phyloP scores from a whole-genome alignment of 164 flowering plant species.

The Chimonanthus praecox region DNA sequence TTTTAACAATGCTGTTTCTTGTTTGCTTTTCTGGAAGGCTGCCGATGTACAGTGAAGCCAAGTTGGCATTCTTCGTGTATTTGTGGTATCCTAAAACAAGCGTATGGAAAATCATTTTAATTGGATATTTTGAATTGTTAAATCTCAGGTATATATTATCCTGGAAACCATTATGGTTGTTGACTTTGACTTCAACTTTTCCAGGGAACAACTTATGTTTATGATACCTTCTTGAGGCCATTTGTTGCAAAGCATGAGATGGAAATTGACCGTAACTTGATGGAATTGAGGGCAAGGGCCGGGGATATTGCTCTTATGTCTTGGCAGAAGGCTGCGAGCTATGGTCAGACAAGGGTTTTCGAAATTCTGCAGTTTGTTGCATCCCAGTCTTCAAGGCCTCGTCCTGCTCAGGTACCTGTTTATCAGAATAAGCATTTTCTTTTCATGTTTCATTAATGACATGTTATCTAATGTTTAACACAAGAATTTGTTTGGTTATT shows the following conservation, averaged over 20 bases:
- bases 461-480: not conserved
- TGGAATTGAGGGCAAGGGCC: slow-evolving; percentile 75
- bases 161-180: not conserved
- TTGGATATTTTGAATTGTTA: not conserved
- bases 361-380: slow-evolving; percentile 73
- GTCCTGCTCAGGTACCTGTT: slow-evolving; percentile 52
- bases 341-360: slow-evolving; percentile 77
- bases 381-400: slow-evolving; percentile 65
- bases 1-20: not conserved
- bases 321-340: slow-evolving; percentile 77
- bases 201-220: slow-evolving; percentile 92
- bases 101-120: slow-evolving; percentile 25
- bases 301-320: slow-evolving; percentile 67
- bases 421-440: slow-evolving; percentile 13
- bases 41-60: slow-evolving; percentile 97
- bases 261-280: slow-evolving; percentile 84
- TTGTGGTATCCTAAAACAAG: slow-evolving; percentile 91
- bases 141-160: not conserved
- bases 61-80: slow-evolving; percentile 82
- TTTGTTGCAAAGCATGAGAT: slow-evolving; percentile 83
- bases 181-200: slow-evolving; percentile 1
- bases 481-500: not conserved
- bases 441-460: not conserved
- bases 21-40: slow-evolving; percentile 45
- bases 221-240: slow-evolving; percentile 87